phyloP scores from a whole-genome alignment of 768 basidiomycete genomes.

The Boletus subcaerulescens region DNA sequence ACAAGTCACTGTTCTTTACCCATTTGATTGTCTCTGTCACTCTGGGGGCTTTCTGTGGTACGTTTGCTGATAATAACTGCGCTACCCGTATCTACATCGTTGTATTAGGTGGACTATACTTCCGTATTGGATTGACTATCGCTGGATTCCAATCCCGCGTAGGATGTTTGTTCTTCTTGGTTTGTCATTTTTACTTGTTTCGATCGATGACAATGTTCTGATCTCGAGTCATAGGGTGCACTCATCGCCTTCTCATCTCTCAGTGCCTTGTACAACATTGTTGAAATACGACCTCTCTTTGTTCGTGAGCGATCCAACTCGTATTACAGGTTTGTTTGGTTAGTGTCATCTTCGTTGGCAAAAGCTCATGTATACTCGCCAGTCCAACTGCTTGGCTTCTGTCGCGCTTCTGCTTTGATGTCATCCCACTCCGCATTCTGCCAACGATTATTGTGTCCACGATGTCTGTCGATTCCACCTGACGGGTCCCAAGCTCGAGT shows the following conservation, averaged over 20 bases:
- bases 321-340: slow-evolving; percentile 69
- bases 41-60: slow-evolving; percentile 85
- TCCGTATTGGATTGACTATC: slow-evolving; percentile 71
- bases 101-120: slow-evolving; percentile 76
- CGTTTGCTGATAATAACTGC: slow-evolving; percentile 13
- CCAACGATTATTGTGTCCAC: slow-evolving; percentile 86
- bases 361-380: slow-evolving; percentile 1
- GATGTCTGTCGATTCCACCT: slow-evolving; percentile 50
- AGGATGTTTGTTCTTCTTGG: slow-evolving; percentile 94
- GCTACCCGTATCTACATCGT: neutral
- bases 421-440: slow-evolving; percentile 82
- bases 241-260: slow-evolving; percentile 89
- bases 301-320: slow-evolving; percentile 81
- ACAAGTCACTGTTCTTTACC: slow-evolving; percentile 78
- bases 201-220: neutral
- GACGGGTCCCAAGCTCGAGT: neutral
- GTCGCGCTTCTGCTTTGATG: slow-evolving; percentile 85
- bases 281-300: slow-evolving; percentile 82
- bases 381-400: slow-evolving; percentile 90
- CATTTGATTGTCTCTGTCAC: slow-evolving; percentile 69
- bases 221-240: slow-evolving; percentile 55
- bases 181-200: slow-evolving; percentile 25
- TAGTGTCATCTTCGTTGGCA: neutral
- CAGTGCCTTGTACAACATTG: slow-evolving; percentile 86
- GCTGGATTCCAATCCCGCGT: slow-evolving; percentile 93